Base-by-base conservation (phyloP, 306 rosid species). In the Vigna nakashimae region DNA sequence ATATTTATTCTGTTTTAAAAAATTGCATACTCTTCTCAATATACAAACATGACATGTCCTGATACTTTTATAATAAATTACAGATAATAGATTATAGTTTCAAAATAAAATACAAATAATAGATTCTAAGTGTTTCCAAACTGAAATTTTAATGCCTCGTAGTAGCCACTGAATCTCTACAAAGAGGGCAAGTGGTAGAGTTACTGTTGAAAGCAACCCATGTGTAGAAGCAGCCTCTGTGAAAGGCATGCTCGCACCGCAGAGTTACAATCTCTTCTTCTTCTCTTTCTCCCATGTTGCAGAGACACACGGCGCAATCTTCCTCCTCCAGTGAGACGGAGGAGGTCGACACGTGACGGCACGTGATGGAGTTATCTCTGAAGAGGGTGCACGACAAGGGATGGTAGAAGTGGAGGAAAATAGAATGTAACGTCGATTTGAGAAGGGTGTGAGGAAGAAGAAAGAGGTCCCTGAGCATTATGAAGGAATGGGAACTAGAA, bases 281-380 rank as follows among this genome's bases (percentile, higher is more conserved):
- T 30, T 30, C 87, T 9, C 64, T 78, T 85, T 88, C 87, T 9
- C 64, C 80, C 15, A 90, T 75, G 56, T 46, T 80, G 73, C 78
- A 20, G 0, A 88, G 79, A 56, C 92, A 90, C 58, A 88, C 89
- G 16, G 86, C 86, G 20, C 94, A 90, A 22, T 84, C 84, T 9
- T 65, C 58, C 43, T 65, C 77, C 1, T 24, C 34, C 34, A 30
- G 63, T 58, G 40, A 32, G 1, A 42, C 13, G 13, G 0, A 30
- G 32, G 46, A 42, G 46, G 13, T 9, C 0, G 10, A 9, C n/a
- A 32, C 24, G 28, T 74, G 22, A 30, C 2, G 16, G 49, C 34
- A 60, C 5, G 36, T 53, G 14, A 20, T 12, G 48, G 3, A 4
- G 42, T 22, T 26, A 7, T 26, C 30, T 7, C 30, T 17, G 8